These are phyloP conservation scores for Solanum hybrid DNA, from an alignment of 305 asterid species.

Conservation along the genomic window DNA sequence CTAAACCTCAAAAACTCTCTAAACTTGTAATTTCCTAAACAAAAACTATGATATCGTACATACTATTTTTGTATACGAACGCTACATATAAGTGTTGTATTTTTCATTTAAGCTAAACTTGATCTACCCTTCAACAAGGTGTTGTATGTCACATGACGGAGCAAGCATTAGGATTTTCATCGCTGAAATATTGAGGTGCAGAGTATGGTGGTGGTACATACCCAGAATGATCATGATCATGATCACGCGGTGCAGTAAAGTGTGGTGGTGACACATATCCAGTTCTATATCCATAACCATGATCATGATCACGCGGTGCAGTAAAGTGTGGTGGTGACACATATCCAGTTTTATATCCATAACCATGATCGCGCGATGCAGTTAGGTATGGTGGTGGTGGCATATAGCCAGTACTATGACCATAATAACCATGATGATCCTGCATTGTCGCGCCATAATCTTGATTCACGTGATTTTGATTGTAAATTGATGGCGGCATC, in stretches of 20 bases:
- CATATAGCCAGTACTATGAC: constrained; percentile 19
- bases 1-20: neutral
- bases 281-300: too few species aligned
- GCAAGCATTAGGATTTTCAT: constrained; percentile 82
- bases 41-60: constrained; percentile 3
- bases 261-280: too few species aligned
- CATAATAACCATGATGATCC: neutral
- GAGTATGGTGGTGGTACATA: constrained; percentile 28
- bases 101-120: constrained; percentile 2
- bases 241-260: too few species aligned
- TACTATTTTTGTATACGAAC: neutral
- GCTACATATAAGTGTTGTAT: neutral
- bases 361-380: constrained; percentile 16
- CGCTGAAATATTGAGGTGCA: constrained; percentile 56
- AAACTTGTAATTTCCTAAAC: neutral
- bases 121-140: neutral
- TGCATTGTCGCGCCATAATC: constrained; percentile 6
- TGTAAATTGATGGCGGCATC: constrained; percentile 49
- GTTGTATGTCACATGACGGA: constrained; percentile 44
- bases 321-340: neutral
- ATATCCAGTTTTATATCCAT: constrained; percentile 19
- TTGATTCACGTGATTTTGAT: constrained; percentile 41
- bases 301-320: constrained; percentile 5
- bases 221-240: too few species aligned
- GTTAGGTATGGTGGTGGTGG: neutral